Evolutionary conservation across 805 yeast genomes (phyloP).

Genomic region (Lipomyces sp.): DNA sequence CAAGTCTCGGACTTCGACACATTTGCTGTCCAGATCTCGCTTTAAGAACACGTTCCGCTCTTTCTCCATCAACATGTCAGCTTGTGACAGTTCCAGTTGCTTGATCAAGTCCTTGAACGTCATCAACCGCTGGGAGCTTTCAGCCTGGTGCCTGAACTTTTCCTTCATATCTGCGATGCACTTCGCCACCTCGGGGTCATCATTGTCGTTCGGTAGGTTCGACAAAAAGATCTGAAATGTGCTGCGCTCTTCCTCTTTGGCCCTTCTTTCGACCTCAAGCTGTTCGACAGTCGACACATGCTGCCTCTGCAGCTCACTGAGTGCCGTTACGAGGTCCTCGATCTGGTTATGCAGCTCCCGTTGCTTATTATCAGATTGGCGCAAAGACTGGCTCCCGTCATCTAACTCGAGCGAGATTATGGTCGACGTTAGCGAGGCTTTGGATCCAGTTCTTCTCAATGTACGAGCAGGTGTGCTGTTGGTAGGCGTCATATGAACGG

Average conservation of each 20-base stretch:
- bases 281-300: constrained; percentile 35
- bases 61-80: constrained; percentile 24
- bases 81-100: constrained; percentile 30
- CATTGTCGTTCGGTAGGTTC: constrained; percentile 3
- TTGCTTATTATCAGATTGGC: constrained; percentile 5
- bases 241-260: constrained; percentile 32
- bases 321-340: constrained; percentile 35
- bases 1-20: constrained; percentile 34
- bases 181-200: not conserved
- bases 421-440: constrained; percentile 22
- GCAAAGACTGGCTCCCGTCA: constrained; percentile 9
- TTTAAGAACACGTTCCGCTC: constrained; percentile 23
- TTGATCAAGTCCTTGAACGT: constrained; percentile 30
- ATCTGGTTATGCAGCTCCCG: constrained; percentile 33
- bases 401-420: constrained; percentile 15
- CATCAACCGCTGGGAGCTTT: constrained; percentile 14
- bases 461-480: constrained; percentile 4
- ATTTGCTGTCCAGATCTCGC: constrained; percentile 32
- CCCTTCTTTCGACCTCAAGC: constrained; percentile 35
- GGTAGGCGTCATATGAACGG: constrained; percentile 7
- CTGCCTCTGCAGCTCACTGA: constrained; percentile 33
- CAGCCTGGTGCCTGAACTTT: constrained; percentile 14
- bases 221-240: constrained; percentile 18
- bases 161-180: constrained; percentile 4
- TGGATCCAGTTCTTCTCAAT: constrained; percentile 17